Base-by-base conservation (phyloP, 306 rosid species). In the Cicer yamashitae region DNA sequence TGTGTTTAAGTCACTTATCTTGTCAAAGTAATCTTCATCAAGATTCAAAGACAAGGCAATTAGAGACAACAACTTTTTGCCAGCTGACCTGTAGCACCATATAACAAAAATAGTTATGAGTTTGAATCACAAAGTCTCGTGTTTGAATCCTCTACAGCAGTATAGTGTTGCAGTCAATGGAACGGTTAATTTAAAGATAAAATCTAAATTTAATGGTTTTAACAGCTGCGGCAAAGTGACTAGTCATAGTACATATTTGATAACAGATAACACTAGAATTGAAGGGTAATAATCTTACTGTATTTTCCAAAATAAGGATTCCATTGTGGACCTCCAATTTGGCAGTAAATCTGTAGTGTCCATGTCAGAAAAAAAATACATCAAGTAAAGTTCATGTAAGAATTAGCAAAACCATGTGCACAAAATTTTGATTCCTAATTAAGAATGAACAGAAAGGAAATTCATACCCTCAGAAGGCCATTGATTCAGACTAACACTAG, bases 401-500 rank as follows among this genome's bases (percentile, higher is more conserved):
- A 25, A 25, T 25, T 25, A 52, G 56, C n/a, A 1, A 13, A 48
- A 67, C 17, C 48, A 10, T 8, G n/a, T 7, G 17, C 40, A 37
- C 17, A 37, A 34, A 72, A 15, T 14, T 52, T 53, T 3, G 12
- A 9, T 30, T 57, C 67, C 67, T 30, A 30, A 76, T 17, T 10
- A 47, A 70, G 70, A 65, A 39, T 56, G 22, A 70, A 44, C 46
- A 43, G 56, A 70, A 68, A 40, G 57, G 37, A 61, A 51, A 62
- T 48, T 4, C 53, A 82, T 72, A 94, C 97, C 98, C 75, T 83
- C 58, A 51, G 90, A 77, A 74, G 97, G 98, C 98, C 98, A 94
- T 80, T 90, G 96, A 83, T 94, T 93, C 43, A 89, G 82, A 59
- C 70, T 25, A 61, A 1, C 62, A 78, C 70, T 67, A 8, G 71